Evolutionary conservation across 2,329 filamentous ascomycete species (phyloP), one percentile per base, ranked within the genome.

Genomic region (Aspergillus pseudoglaucus): DNA sequence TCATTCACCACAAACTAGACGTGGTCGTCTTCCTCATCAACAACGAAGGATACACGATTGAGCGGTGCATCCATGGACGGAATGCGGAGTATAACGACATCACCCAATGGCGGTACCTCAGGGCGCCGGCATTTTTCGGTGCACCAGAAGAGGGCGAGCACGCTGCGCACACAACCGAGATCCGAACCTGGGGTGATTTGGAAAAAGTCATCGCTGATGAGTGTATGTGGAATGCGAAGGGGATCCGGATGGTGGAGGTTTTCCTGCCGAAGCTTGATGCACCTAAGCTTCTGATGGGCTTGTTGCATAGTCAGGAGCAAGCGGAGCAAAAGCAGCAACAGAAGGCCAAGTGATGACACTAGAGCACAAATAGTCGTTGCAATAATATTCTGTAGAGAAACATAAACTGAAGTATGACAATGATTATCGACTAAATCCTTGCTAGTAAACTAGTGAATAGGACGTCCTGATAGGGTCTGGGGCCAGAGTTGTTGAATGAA

Each of bases 11-110:
- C 47, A 69, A 72, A 3, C 67, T 80, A 18, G 68, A 77, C 33
- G 70, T 77, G 3, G 66, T 73, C 6, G 62, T 70, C 17, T 73
- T 83, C 50, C 58, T 82, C 7, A 74, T 82, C 54, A 82, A 82
- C 56, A 83, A 82, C 47, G 71, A 77, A 23, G 79, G 79, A 0
- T 82, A 82, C 53, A 80, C 79, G 0, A 79, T 82, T 43, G 79
- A 82, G 65, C 66, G 80, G 6, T 70, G 71, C 41, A 81, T 82
- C 44, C 77, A 82, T 52, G 80, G 79, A 6, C 65, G 73, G 15
- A 68, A 74, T 14, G 69, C 77, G 50, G 59, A 48, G 1, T 83
- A 83, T 58, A 83, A 83, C 47, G 77, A 82, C 25, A 69, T 75
- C n/a, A 66, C 70, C 10, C 61, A 67, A 0, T 81, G 78, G 78